Percentiles rank a stretch among this genome's conserved stretches.
Conservation (phyloP, 257 asterid genomes). For the Nicotiana obtusifolia region DNA sequence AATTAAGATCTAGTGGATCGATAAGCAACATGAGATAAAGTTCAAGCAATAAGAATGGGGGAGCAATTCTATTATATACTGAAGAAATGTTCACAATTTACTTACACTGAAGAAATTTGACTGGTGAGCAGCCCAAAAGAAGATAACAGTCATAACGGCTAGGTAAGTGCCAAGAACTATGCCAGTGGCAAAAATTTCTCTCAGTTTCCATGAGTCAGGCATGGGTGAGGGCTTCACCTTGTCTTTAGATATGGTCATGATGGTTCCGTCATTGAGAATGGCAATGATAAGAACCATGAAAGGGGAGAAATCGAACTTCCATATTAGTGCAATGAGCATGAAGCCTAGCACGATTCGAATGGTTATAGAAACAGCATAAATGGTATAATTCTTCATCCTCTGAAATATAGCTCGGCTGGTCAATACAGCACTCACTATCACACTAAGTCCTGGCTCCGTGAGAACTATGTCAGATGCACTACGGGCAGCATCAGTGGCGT, state of each 20-base stretch:
- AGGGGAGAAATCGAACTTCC: constrained; percentile 58
- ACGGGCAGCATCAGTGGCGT: constrained; percentile 49
- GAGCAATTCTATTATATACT: too few relatives aligned
- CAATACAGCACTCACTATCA: constrained; percentile 40
- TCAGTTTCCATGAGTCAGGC: constrained; percentile 61
- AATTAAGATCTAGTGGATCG: background rate
- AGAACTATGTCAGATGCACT: constrained; percentile 45
- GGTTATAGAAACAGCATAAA: constrained; percentile 50
- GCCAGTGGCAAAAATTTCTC: constrained; percentile 52
- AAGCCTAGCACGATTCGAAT: constrained; percentile 46
- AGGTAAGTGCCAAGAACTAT: constrained; percentile 50
- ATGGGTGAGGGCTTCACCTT: constrained; percentile 50
- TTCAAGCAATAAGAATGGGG: too few relatives aligned
- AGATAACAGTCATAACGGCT: constrained; percentile 53
- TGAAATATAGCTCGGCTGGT: constrained; percentile 47
- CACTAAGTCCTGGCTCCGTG: constrained; percentile 42
- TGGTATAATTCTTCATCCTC: constrained; percentile 52
- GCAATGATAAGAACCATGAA: constrained; percentile 58
- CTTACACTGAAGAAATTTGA: constrained; percentile 47
- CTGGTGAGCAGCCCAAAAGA: constrained; percentile 41
- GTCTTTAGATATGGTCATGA: constrained; percentile 61
- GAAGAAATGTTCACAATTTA: background rate
- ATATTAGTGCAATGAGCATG: constrained; percentile 50
- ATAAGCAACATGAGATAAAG: background rate
- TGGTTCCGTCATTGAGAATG: constrained; percentile 55